phyloP scores from a whole-genome alignment of 345 rosid genomes.

The Gossypium raimondii region DNA sequence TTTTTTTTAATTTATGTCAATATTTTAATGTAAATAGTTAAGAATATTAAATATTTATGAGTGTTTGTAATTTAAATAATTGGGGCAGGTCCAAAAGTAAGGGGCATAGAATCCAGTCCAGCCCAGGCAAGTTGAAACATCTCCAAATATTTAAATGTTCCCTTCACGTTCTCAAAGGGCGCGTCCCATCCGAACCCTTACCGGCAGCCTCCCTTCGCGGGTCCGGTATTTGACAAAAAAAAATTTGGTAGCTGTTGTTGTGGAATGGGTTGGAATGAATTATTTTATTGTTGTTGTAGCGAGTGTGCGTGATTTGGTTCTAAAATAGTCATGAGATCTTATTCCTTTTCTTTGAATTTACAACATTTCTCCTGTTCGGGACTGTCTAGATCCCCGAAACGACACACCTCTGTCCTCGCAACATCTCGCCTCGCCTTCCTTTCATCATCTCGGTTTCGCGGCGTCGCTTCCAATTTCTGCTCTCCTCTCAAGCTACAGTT shows the following conservation, averaged over 20 bases:
- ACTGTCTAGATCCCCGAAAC: background rate
- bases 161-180: background rate
- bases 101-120: background rate
- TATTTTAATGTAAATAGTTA: too few relatives aligned
- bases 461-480: background rate
- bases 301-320: background rate
- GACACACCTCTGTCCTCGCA: background rate
- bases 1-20: too few relatives aligned
- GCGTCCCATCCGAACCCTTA: background rate
- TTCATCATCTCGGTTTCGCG: slow-evolving; percentile 12
- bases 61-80: too few relatives aligned
- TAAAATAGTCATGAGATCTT: slow-evolving; percentile 35
- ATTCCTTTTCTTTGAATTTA: slow-evolving; percentile 13
- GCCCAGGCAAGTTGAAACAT: background rate
- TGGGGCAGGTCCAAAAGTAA: background rate
- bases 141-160: background rate
- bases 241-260: background rate
- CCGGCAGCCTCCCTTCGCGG: background rate
- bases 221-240: slow-evolving; percentile 1
- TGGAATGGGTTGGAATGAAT: background rate
- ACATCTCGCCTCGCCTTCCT: background rate
- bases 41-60: too few relatives aligned
- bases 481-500: slow-evolving; percentile 27
- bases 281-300: background rate
- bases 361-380: background rate